A percentile compares a stretch with the other conserved stretches of the same genome.
phyloP scores from a whole-genome alignment of 306 rosid genomes.

The Mimosa pudica region DNA sequence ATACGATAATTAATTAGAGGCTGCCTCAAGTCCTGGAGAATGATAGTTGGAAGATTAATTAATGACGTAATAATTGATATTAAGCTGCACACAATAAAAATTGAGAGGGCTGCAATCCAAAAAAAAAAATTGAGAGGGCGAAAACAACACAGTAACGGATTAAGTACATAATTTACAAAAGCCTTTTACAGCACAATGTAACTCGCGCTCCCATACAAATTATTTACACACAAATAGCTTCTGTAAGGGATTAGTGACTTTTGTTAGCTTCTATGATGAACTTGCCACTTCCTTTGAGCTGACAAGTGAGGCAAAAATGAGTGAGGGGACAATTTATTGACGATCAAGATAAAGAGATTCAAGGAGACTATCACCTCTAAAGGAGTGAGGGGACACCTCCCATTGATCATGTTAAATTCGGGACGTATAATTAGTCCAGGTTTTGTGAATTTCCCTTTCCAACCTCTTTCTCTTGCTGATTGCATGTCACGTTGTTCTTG shows the following conservation, averaged over 20 bases:
- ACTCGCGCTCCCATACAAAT: not conserved
- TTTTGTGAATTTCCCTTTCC: slow-evolving; percentile 97
- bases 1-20: too few relatives aligned
- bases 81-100: not conserved
- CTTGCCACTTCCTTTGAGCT: not conserved
- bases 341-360: slow-evolving; percentile 7
- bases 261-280: slow-evolving; percentile 37
- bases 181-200: not conserved
- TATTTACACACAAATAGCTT: not conserved
- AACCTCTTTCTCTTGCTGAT: slow-evolving; percentile 97
- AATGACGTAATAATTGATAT: too few relatives aligned
- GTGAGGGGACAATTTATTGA: too few relatives aligned
- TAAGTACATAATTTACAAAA: slow-evolving; percentile 1
- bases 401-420: slow-evolving; percentile 87
- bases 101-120: not conserved
- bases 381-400: slow-evolving; percentile 97
- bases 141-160: not conserved
- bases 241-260: slow-evolving; percentile 34
- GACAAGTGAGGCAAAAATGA: not conserved
- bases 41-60: too few relatives aligned
- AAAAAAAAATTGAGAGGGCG: not conserved
- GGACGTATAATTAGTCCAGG: slow-evolving; percentile 97
- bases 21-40: too few relatives aligned
- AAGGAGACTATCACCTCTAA: slow-evolving; percentile 70
- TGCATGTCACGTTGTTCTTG: slow-evolving; percentile 76